Conservation (phyloP, 306 rosid species). For the Luffa aegyptiaca region DNA sequence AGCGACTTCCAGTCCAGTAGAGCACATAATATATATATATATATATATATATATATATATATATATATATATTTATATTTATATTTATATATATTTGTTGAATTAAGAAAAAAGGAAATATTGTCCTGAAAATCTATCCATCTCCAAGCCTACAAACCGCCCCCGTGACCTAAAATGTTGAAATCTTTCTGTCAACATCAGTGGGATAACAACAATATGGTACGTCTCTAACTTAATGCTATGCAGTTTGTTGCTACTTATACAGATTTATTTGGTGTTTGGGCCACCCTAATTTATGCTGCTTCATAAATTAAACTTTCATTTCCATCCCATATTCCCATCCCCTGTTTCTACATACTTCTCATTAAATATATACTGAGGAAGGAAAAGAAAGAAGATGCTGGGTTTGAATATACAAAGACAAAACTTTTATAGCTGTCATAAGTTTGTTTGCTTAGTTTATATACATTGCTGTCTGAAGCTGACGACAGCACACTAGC, state of each 20-base stretch:
- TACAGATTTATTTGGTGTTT: neutral
- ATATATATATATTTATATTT: neutral
- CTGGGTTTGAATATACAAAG: constrained; percentile 11
- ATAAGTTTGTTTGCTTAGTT: constrained; percentile 10
- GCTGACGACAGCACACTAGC: constrained; percentile 14
- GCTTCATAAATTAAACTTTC: neutral
- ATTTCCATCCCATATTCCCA: neutral
- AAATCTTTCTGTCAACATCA: constrained; percentile 11
- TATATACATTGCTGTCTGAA: constrained; percentile 4
- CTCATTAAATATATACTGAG: neutral
- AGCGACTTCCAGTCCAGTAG: constrained; percentile 9
- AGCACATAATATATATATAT: neutral
- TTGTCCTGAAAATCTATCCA: neutral
- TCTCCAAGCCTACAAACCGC: constrained; percentile 3
- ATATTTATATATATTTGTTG: neutral
- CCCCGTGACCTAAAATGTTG: constrained; percentile 14
- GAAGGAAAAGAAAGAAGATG: constrained; percentile 4
- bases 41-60: neutral
- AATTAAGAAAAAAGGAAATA: neutral
- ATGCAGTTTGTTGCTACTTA: constrained; percentile 12
- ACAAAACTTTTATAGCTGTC: constrained; percentile 38
- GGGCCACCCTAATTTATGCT: neutral
- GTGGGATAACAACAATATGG: constrained; percentile 3
- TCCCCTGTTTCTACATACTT: neutral
- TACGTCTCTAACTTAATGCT: constrained; percentile 8